Conservation (phyloP, 495 filamentous ascomycete species). For the Aspergillus sclerotiicarbonarius region DNA sequence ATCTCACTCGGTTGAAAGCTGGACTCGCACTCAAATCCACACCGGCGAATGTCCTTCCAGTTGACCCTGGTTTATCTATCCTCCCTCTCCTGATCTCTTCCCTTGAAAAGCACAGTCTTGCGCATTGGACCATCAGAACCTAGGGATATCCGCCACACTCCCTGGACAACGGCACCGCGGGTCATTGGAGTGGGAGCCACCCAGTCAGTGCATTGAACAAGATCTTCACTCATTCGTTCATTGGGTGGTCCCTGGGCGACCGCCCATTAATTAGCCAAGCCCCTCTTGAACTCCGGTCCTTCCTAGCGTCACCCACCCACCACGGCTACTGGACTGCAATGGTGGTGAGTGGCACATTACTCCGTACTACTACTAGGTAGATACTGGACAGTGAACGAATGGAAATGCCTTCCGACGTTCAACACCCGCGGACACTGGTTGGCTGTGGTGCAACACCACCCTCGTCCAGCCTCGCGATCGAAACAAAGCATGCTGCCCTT, state of each 20-base stretch:
- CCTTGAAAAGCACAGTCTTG: no score
- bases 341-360: no score
- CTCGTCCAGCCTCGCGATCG: not conserved
- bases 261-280: constrained; percentile 8
- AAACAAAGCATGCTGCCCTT: not conserved
- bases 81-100: no score
- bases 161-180: no score
- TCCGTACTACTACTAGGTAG: no score
- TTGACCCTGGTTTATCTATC: no score
- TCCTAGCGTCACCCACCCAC: constrained; percentile 6
- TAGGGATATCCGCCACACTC: no score
- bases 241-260: not conserved
- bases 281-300: constrained; percentile 8
- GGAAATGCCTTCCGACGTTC: not conserved
- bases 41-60: no score
- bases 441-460: not conserved
- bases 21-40: not conserved
- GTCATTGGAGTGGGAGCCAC: no score
- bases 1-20: not conserved
- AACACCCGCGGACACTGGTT: not conserved
- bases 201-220: not conserved
- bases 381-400: not conserved
- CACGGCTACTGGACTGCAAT: no score
- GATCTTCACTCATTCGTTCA: not conserved
- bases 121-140: no score